A percentile compares a stretch with the other conserved stretches of the same genome.
phyloP scores from a whole-genome alignment of 31 red algal species.

The Asparagopsis taxiformis region DNA sequence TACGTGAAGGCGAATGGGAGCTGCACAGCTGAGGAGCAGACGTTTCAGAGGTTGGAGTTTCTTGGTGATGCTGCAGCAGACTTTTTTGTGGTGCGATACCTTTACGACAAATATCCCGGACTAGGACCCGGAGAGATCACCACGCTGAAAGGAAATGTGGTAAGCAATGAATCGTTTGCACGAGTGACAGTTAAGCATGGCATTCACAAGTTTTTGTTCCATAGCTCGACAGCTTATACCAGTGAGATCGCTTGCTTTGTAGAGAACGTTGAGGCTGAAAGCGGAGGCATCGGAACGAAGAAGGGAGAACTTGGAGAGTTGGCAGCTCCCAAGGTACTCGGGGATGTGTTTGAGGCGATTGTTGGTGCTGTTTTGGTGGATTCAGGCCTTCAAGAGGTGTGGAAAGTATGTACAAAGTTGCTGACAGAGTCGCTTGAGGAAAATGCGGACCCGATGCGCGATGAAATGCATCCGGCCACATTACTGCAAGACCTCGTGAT shows the following conservation, averaged over 20 bases:
- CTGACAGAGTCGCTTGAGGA: constrained; percentile 43
- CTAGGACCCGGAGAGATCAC: constrained; percentile 68
- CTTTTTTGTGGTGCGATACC: constrained; percentile 55
- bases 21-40: constrained; percentile 14
- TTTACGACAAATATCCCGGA: constrained; percentile 61
- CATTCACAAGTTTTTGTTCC: constrained; percentile 59
- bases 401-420: constrained; percentile 51
- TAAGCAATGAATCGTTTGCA: constrained; percentile 72
- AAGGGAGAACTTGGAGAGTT: constrained; percentile 42
- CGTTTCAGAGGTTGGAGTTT: constrained; percentile 72
- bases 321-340: constrained; percentile 61
- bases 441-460: constrained; percentile 42
- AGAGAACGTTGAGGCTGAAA: constrained; percentile 25
- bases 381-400: constrained; percentile 32
- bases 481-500: constrained; percentile 41
- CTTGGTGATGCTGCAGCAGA: constrained; percentile 68
- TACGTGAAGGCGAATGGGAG: constrained; percentile 23
- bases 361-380: constrained; percentile 65
- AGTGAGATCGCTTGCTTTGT: constrained; percentile 47
- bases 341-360: constrained; percentile 65
- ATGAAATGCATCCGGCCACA: constrained; percentile 40
- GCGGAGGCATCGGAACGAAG: constrained; percentile 15
- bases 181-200: constrained; percentile 35
- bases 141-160: constrained; percentile 52
- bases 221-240: constrained; percentile 2